Conservation (phyloP, 768 basidiomycete genomes). For the Auricularia sp. region DNA sequence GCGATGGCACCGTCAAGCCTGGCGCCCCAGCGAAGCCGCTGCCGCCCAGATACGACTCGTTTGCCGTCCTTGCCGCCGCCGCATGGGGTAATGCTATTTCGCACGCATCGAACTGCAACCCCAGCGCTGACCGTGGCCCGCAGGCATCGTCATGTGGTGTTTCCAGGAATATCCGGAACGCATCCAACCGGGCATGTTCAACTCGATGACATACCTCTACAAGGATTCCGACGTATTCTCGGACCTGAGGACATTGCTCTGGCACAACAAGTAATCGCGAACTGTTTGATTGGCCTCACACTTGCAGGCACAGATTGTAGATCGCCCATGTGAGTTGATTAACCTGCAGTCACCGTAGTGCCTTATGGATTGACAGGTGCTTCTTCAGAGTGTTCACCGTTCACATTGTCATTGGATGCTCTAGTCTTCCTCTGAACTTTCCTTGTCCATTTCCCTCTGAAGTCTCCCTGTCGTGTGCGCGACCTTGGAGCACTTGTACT, state of each 20-base stretch:
- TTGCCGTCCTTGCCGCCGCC: conserved; percentile 30
- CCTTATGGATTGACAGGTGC: background rate
- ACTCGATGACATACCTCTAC: conserved; percentile 92
- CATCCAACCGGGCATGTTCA: conserved; percentile 96
- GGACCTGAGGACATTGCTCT: conserved; percentile 71
- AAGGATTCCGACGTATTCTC: conserved; percentile 86
- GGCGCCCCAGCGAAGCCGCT: background rate
- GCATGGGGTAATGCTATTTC: conserved; percentile 41
- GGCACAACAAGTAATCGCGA: conserved; percentile 68
- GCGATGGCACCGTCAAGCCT: conserved; percentile 34
- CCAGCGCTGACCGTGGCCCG: conserved; percentile 26
- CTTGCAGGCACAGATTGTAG: conserved; percentile 1
- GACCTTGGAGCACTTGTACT: conserved; percentile 58
- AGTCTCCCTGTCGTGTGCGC: conserved; percentile 43
- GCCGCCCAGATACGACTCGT: conserved; percentile 34
- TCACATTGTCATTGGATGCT: no score
- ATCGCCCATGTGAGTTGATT: conserved; percentile 2
- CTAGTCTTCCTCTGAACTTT: background rate
- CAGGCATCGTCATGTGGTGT: conserved; percentile 97
- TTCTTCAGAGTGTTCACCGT: no score
- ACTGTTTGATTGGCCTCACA: conserved; percentile 3
- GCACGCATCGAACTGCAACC: background rate
- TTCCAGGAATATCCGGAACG: conserved; percentile 80
- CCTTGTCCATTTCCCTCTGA: conserved; percentile 11
- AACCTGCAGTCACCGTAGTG: background rate